Base-by-base conservation (phyloP, 768 basidiomycete genomes). In the Dacryopinax primogenitus region DNA sequence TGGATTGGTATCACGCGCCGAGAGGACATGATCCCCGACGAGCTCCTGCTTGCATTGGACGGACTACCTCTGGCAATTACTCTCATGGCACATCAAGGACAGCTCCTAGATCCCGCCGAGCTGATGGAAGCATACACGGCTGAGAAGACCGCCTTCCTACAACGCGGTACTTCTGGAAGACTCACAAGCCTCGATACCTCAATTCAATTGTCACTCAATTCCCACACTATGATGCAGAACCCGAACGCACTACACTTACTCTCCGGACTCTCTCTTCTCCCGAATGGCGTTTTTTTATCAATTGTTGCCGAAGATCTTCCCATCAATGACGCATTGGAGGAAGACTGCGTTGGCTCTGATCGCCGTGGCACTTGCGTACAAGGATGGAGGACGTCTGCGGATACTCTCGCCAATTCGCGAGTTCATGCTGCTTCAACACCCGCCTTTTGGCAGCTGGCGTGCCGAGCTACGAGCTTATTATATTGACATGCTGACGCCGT, bases 1-100 rank as follows among this genome's bases (percentile, higher is more conserved):
- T 74, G 72, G 34, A 67, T 70, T 26, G 68, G 71, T 18, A 71
- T 77, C n/a, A 61, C 69, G 62, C 26, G 33, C n/a, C 28, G 64
- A 63, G 62, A 64, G 63, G 21, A 39, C 28, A 9, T 51, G 44
- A 62, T 67, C 44, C 65, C 51, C 47, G 21, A 35, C n/a, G 23
- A 32, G 30, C 51, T 58, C 26, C 23, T 58, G 11, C 9, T 13
- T 3, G 13, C 32, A 2, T 18, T 58, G 51, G 51, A 58, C 30
- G 51, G 51, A 28, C 51, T 58, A 3, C 51, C 51, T 3, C 26
- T 58, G 9, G 51, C 51, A 13, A 58, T 58, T 18, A 26, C 3
- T 18, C 51, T 58, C 13, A 58, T 58, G 51, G 51, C 51, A 15
- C 51, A 58, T 26, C 51, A 58, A 9, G 51, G 51, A 3, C 51